Evolutionary conservation across 192 early-diverging fungal genomes (phyloP), one percentile per base, ranked within the genome.

Genomic region (Chytriomyces hyalinus): DNA sequence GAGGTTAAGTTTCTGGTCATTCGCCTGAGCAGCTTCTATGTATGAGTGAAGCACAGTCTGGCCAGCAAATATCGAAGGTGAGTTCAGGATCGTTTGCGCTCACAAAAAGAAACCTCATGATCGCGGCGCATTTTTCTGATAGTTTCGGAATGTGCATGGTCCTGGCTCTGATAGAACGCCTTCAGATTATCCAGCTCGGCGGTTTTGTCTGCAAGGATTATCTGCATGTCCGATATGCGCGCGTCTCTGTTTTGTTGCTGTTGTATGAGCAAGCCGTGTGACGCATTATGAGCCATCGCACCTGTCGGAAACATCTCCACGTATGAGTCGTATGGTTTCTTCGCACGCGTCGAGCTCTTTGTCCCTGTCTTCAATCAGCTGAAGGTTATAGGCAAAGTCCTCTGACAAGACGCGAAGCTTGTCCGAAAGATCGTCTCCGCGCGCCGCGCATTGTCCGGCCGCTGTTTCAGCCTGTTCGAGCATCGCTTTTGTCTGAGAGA

Each of bases 311-410:
- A 81, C 26, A 11, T 72, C 77, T 11, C 73, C 59, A 28, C 57
- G 73, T 10, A 85, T 66, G 3, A 50, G 70, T 5, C 78, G 78
- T 8, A 75, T 68, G 51, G 63, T 11, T 6, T 26, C 49, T 36
- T 83, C 82, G 59, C 49, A 80, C 44, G 45, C 15, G 47, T 86
- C 82, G 6, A 86, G 76, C 44, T 86, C 82, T 4, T 24, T 26
- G 66, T 86, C 85, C 5, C 85, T 68, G 5, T 86, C 82, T 44
- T 77, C 80, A 15, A 86, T 60, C 4, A 86, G 47, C 5, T 20
- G 22, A 17, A 86, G 48, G 63, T 86, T 86, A 70, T 76, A 86
- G 13, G 63, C 46, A 66, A 86, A 86, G 65, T 86, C 85, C 26
- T 80, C 80, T 17, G 46, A n/a, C 7, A 75, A 44, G 9, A 53